phyloP scores from a whole-genome alignment of 495 filamentous ascomycete species.

The Bryoglossum gracile region DNA sequence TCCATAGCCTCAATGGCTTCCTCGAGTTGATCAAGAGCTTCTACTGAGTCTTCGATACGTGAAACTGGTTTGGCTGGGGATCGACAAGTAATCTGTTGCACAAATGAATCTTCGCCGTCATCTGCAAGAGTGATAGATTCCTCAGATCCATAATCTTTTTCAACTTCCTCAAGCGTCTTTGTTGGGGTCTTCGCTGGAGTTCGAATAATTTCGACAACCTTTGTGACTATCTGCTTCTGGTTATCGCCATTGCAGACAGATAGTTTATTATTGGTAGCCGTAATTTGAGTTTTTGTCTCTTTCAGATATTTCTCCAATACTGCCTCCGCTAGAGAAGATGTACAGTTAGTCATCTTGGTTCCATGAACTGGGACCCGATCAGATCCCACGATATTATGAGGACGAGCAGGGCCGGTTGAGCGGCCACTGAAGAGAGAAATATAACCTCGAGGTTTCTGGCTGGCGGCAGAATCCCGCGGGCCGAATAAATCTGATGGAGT shows the following conservation, averaged over 20 bases:
- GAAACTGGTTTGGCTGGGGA: slow-evolving; percentile 37
- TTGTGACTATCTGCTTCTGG: not conserved
- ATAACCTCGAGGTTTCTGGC: slow-evolving; percentile 2
- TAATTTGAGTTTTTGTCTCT: not conserved
- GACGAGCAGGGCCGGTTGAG: slow-evolving; percentile 4
- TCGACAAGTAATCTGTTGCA: slow-evolving; percentile 32
- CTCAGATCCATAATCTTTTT: slow-evolving; percentile 10
- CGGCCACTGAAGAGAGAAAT: slow-evolving; percentile 19
- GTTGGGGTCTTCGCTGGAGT: slow-evolving; percentile 5
- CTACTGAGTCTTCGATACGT: slow-evolving; percentile 62
- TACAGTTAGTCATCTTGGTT: slow-evolving; percentile 7
- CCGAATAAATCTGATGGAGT: slow-evolving; percentile 4
- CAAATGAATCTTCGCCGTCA: slow-evolving; percentile 30
- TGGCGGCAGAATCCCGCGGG: not conserved
- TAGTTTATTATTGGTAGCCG: not conserved
- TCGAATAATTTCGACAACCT: not conserved
- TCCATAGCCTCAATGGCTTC: slow-evolving; percentile 35
- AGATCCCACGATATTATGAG: not conserved
- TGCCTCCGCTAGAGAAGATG: slow-evolving; percentile 20
- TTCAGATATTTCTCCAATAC: slow-evolving; percentile 3
- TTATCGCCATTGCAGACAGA: not conserved
- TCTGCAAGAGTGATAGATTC: slow-evolving; percentile 2
- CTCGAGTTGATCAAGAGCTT: slow-evolving; percentile 61
- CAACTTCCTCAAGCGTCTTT: slow-evolving; percentile 23
- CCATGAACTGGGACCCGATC: not conserved